A percentile compares a stretch with the other conserved stretches of the same genome.
Evolutionary conservation across 495 filamentous ascomycete species (phyloP).

Genomic region (Saxophila tyrrhenica): DNA sequence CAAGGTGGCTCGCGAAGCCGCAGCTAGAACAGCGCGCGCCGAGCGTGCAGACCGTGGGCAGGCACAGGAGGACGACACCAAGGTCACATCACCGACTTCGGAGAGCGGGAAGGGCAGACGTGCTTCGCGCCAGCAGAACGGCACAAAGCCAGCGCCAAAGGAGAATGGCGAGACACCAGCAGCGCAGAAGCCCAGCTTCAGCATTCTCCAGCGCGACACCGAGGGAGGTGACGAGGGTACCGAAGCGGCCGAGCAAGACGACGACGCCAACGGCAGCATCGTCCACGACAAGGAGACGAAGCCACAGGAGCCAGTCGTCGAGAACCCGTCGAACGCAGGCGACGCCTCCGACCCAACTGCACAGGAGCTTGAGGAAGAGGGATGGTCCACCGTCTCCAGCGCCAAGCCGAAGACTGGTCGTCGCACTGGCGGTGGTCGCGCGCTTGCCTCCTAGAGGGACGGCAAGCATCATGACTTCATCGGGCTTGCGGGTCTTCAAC

Average conservation of each 20-base stretch:
- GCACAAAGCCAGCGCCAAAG: conserved; percentile 11
- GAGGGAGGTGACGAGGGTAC: conserved; percentile 19
- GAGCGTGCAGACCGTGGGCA: conserved; percentile 34
- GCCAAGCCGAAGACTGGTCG: conserved; percentile 18
- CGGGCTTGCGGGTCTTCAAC: neutral
- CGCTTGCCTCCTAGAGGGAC: conserved; percentile 17
- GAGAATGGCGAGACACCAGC: conserved; percentile 24
- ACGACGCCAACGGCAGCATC: conserved; percentile 29
- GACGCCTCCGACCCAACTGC: conserved; percentile 14
- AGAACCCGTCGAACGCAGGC: neutral
- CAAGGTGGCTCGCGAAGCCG: conserved; percentile 45
- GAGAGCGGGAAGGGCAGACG: neutral
- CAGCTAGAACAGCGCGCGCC: conserved; percentile 30
- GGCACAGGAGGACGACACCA: conserved; percentile 17
- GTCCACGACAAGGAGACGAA: conserved; percentile 31
- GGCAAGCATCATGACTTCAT: neutral
- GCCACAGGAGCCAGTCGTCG: conserved; percentile 26
- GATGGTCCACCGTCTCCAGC: conserved; percentile 18
- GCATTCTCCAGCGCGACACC: conserved; percentile 25
- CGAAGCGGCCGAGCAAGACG: conserved; percentile 14
- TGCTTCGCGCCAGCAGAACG: conserved; percentile 16
- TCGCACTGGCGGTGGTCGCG: conserved; percentile 12
- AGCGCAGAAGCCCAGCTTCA: conserved; percentile 20
- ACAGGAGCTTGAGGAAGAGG: conserved; percentile 21
- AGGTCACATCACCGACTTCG: conserved; percentile 10